These are phyloP conservation scores for Lathyrus tuberosus DNA, from an alignment of 306 rosid species.

Conservation along the genomic window DNA sequence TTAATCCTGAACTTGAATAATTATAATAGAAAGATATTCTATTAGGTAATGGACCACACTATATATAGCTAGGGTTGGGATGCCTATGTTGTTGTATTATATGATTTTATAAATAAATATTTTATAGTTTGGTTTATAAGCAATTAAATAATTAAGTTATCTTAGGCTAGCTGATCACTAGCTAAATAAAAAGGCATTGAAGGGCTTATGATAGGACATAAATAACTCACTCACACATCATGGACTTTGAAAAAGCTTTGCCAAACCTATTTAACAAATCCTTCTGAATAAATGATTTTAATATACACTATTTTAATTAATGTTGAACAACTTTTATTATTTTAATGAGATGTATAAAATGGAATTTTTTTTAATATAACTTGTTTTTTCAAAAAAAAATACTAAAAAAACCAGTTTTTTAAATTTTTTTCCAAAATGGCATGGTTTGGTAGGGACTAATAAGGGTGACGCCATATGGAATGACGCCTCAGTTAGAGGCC, in stretches of 20 bases:
- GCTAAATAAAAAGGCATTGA: slow-evolving; percentile 19
- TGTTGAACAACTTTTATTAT: neutral
- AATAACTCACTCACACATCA: neutral
- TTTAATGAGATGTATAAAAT: neutral
- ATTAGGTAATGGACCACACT: slow-evolving; percentile 17
- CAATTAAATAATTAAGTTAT: slow-evolving; percentile 24
- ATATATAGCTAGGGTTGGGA: slow-evolving; percentile 17
- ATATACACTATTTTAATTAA: neutral
- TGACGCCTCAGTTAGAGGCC: no score
- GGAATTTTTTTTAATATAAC: no score
- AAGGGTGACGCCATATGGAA: no score
- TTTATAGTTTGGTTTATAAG: neutral
- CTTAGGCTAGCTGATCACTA: slow-evolving; percentile 18
- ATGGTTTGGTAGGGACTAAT: no score
- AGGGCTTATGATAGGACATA: slow-evolving; percentile 35
- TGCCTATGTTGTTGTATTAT: slow-evolving; percentile 13
- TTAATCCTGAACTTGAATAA: no score
- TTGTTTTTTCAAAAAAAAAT: no score
- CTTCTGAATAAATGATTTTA: neutral
- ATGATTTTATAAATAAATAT: neutral
- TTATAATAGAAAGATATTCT: neutral
- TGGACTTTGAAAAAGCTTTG: slow-evolving; percentile 12
- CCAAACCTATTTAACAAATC: slow-evolving; percentile 2
- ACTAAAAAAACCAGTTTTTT: no score
- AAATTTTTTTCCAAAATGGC: no score